Percentiles rank a stretch among this genome's conserved stretches.
These are phyloP conservation scores for Raffaelea ambrosiae DNA, from an alignment of 2,329 filamentous ascomycete species.

Conservation along the genomic window DNA sequence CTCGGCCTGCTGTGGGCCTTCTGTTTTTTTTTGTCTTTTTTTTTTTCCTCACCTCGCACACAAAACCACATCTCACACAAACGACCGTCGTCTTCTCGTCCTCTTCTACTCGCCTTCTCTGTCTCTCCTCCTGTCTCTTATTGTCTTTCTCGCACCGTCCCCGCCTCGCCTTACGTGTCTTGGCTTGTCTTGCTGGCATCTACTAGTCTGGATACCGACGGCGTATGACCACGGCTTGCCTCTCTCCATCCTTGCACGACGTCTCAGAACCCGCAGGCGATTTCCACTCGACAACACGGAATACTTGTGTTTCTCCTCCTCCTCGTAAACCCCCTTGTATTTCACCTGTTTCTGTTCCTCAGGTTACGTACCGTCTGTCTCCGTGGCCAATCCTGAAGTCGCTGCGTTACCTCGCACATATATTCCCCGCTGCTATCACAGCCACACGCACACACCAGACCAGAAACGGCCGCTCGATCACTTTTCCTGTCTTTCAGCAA, in stretches of 20 bases:
- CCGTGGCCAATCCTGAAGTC: background rate
- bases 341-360: background rate
- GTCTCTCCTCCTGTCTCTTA: too few relatives aligned
- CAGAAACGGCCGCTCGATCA: background rate
- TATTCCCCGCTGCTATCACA: background rate
- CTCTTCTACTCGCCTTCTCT: background rate
- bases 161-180: too few relatives aligned
- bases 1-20: conserved; percentile 1
- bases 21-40: background rate
- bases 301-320: background rate
- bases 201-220: background rate
- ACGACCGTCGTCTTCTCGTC: background rate
- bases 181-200: too few relatives aligned
- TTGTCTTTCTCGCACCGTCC: background rate
- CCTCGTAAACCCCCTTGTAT: background rate
- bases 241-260: conserved; percentile 5
- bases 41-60: background rate
- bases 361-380: background rate
- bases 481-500: background rate
- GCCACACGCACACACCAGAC: too few relatives aligned
- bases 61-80: too few relatives aligned
- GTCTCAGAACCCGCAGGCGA: background rate
- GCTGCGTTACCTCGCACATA: background rate
- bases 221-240: background rate
- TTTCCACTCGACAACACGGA: background rate